These are phyloP conservation scores for Plasmopara muralis DNA, from an alignment of 352 stramenopile genomes.

Conservation along the genomic window DNA sequence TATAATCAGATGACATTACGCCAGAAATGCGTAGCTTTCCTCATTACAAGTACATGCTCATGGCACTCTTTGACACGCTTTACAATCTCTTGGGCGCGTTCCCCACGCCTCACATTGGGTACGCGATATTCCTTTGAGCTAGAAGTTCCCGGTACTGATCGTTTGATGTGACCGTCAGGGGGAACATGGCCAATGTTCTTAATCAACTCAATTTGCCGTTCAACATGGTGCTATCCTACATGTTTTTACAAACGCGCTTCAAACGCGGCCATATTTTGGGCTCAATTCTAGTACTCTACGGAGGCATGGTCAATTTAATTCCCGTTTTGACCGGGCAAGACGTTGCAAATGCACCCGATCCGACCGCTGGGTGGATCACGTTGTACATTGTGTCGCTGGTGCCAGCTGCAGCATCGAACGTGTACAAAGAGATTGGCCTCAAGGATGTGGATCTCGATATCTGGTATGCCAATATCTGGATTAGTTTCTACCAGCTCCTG, in stretches of 20 bases:
- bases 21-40: slow-evolving; percentile 73
- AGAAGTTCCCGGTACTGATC: neutral
- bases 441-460: slow-evolving; percentile 86
- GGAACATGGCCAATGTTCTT: slow-evolving; percentile 80
- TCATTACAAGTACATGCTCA: slow-evolving; percentile 84
- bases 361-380: slow-evolving; percentile 65
- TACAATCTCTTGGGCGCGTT: slow-evolving; percentile 81
- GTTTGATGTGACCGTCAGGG: slow-evolving; percentile 23
- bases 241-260: slow-evolving; percentile 74
- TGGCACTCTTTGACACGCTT: slow-evolving; percentile 80
- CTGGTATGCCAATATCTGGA: slow-evolving; percentile 85
- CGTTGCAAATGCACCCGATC: slow-evolving; percentile 64
- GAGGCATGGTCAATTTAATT: slow-evolving; percentile 80
- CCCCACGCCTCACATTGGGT: slow-evolving; percentile 82
- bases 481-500: slow-evolving; percentile 79
- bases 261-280: slow-evolving; percentile 80
- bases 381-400: slow-evolving; percentile 75
- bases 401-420: slow-evolving; percentile 65
- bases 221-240: slow-evolving; percentile 81
- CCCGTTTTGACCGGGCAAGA: slow-evolving; percentile 61
- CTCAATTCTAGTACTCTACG: slow-evolving; percentile 81
- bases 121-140: slow-evolving; percentile 3
- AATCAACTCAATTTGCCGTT: slow-evolving; percentile 82
- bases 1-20: slow-evolving; percentile 65
- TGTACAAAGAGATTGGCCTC: slow-evolving; percentile 86